Conservation (phyloP, 1,139 yeast genomes). For the Saccharomyces hybrid region DNA sequence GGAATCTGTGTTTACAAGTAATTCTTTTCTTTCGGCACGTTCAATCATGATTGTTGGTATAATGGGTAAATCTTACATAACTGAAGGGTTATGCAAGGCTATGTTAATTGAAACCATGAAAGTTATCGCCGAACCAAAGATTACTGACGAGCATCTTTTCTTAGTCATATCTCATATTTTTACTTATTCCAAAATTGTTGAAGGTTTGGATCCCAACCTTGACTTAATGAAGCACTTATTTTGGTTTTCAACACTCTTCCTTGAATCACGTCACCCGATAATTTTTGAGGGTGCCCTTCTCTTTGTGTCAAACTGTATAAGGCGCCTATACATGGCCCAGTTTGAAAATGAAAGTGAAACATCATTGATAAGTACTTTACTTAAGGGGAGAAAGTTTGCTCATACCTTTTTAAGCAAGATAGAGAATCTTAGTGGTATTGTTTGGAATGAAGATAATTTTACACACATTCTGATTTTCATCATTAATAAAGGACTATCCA, state of each 20-base stretch:
- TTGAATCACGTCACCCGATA: constrained; percentile 36
- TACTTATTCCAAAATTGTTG: constrained; percentile 52
- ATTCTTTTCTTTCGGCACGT: constrained; percentile 61
- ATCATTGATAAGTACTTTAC: constrained; percentile 10
- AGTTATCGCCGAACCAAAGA: constrained; percentile 31
- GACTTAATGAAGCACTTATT: constrained; percentile 49
- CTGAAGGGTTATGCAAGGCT: constrained; percentile 45
- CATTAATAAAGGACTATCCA: constrained; percentile 54
- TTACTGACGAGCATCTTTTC: constrained; percentile 29
- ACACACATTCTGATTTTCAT: constrained; percentile 48
- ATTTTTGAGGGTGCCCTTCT: constrained; percentile 52
- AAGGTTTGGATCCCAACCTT: constrained; percentile 53
- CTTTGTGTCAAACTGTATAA: constrained; percentile 33
- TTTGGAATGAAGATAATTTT: constrained; percentile 42
- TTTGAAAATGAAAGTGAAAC: constrained; percentile 12
- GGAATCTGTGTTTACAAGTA: constrained; percentile 53
- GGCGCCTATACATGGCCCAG: constrained; percentile 23
- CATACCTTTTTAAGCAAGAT: constrained; percentile 37
- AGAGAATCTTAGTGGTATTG: constrained; percentile 40
- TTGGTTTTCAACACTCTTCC: constrained; percentile 51
- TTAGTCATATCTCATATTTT: constrained; percentile 34
- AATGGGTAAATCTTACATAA: constrained; percentile 54
- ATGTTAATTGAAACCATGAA: constrained; percentile 33
- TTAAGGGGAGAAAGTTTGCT: constrained; percentile 33
- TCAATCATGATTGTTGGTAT: constrained; percentile 70